Evolutionary conservation across 2,329 filamentous ascomycete genomes (phyloP).

Genomic region (Colletotrichum neosansevieriae): DNA sequence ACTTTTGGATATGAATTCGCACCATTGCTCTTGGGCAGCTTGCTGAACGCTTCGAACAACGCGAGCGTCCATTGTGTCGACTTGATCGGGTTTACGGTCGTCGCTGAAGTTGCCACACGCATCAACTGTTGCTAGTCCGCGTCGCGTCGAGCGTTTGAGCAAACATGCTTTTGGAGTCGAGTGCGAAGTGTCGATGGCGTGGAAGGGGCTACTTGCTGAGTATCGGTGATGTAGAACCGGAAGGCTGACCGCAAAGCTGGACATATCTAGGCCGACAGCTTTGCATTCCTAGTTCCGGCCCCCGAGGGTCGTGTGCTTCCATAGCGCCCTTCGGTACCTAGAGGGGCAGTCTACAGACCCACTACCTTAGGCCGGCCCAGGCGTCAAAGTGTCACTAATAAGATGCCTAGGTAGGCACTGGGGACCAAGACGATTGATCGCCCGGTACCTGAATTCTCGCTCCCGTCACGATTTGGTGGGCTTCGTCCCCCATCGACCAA

Average conservation of each 20-base stretch:
- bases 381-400: too few species aligned
- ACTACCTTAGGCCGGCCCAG: too few species aligned
- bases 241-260: not conserved
- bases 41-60: conserved; percentile 41
- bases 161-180: conserved; percentile 24
- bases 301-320: too few species aligned
- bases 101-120: conserved; percentile 22
- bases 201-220: too few species aligned
- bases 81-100: not conserved
- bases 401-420: too few species aligned
- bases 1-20: conserved; percentile 63
- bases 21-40: conserved; percentile 57
- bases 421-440: too few species aligned
- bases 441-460: too few species aligned
- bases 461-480: too few species aligned
- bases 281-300: conserved; percentile 11
- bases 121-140: conserved; percentile 30
- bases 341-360: too few species aligned
- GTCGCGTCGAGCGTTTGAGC: conserved; percentile 3
- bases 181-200: not conserved
- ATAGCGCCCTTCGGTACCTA: too few species aligned
- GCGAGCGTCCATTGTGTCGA: conserved; percentile 39
- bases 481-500: too few species aligned
- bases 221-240: not conserved
- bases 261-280: not conserved